These are phyloP conservation scores for Voacanga thouarsii DNA, from an alignment of 257 asterid species.

Conservation along the genomic window DNA sequence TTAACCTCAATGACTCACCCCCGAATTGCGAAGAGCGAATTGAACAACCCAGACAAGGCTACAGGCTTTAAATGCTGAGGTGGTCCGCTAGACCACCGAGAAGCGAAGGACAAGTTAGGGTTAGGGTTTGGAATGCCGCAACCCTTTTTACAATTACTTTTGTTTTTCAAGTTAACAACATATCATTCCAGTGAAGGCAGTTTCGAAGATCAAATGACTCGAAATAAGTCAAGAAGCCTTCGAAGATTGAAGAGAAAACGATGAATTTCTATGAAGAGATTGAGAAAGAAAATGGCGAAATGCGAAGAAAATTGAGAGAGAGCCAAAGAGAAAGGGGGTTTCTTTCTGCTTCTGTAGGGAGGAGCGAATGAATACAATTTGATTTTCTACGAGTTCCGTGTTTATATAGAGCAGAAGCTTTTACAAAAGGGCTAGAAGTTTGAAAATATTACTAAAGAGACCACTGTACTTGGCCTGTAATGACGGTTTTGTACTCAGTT, in stretches of 20 bases:
- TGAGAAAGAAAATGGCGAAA: background rate
- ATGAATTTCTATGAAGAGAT: background rate
- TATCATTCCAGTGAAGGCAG: background rate
- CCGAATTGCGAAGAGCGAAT: background rate
- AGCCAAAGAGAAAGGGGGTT: background rate
- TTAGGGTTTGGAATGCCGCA: constrained; percentile 35
- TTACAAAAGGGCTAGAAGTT: background rate
- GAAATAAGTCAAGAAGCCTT: background rate
- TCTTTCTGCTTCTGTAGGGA: background rate
- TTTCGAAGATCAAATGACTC: background rate
- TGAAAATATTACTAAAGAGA: background rate
- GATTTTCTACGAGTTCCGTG: background rate
- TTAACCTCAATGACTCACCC: constrained; percentile 10
- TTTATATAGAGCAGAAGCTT: constrained; percentile 3
- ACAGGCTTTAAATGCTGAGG: background rate
- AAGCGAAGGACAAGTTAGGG: constrained; percentile 18
- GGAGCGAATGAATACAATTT: background rate
- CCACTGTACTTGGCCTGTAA: background rate
- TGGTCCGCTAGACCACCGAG: constrained; percentile 2
- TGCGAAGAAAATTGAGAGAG: background rate
- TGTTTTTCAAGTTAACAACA: background rate
- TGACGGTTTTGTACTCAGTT: background rate
- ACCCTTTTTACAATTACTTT: background rate
- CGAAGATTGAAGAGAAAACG: background rate
- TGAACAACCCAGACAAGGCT: background rate